phyloP scores from a whole-genome alignment of 257 asterid genomes.

The Jasminum sambac region DNA sequence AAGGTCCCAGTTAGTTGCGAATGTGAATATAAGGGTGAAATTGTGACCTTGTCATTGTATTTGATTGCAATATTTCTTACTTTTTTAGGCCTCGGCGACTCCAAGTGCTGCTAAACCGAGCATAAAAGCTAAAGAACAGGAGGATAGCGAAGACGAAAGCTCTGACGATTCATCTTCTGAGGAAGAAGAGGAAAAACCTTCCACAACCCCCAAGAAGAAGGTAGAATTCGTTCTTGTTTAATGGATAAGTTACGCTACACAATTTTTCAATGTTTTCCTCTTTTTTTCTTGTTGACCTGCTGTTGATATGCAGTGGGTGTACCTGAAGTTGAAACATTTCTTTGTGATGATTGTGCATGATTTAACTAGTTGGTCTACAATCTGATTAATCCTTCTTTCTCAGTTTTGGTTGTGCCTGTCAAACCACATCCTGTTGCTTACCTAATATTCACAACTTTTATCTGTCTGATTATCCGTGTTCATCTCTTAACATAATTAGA shows the following conservation, averaged over 20 bases:
- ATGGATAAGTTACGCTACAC: neutral
- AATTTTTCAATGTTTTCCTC: neutral
- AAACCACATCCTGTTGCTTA: neutral
- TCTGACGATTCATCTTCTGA: conserved; percentile 25
- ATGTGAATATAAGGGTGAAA: neutral
- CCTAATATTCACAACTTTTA: neutral
- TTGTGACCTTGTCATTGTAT: neutral
- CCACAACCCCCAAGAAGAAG: neutral
- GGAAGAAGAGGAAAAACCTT: conserved; percentile 12
- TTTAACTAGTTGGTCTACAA: neutral
- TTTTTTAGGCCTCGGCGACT: conserved; percentile 20
- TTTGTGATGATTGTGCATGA: neutral
- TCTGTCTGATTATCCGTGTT: neutral
- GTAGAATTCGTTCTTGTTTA: conserved; percentile 8
- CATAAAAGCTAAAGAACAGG: conserved; percentile 12
- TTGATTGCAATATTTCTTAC: neutral
- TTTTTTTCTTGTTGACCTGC: neutral
- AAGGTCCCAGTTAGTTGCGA: conserved; percentile 34
- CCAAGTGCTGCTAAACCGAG: conserved; percentile 16
- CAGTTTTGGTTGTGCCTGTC: conserved; percentile 13
- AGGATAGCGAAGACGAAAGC: conserved; percentile 36
- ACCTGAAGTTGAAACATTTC: neutral
- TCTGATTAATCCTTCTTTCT: neutral
- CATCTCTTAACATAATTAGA: too few species aligned
- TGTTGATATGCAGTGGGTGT: neutral